Percentiles rank a stretch among this genome's conserved stretches.
Conservation (phyloP, 1,139 yeast genomes). For the Blastobotrys ciferrii region DNA sequence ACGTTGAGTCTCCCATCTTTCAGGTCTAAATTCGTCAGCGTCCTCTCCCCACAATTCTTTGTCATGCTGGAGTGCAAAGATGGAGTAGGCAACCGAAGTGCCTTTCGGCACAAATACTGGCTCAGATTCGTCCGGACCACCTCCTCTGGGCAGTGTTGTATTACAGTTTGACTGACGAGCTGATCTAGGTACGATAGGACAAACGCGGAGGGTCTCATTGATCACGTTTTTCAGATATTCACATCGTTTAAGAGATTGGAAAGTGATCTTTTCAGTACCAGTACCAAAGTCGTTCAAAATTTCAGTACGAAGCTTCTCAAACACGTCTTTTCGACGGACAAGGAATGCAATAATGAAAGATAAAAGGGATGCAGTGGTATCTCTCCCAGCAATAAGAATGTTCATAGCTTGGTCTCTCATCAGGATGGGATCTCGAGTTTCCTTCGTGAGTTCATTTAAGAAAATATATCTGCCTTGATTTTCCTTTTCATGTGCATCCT, state of each 20-base stretch:
- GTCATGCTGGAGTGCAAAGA: conserved; percentile 46
- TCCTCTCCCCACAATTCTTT: conserved; percentile 47
- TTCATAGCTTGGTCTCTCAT: conserved; percentile 50
- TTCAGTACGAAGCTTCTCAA: conserved; percentile 23
- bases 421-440: conserved; percentile 47
- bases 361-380: conserved; percentile 50
- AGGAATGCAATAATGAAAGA: conserved; percentile 46
- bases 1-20: conserved; percentile 42
- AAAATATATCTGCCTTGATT: conserved; percentile 18
- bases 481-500: not conserved
- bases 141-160: conserved; percentile 32
- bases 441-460: conserved; percentile 48
- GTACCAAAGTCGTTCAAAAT: conserved; percentile 28
- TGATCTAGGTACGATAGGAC: conserved; percentile 55
- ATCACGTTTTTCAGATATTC: conserved; percentile 48
- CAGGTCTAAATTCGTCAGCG: conserved; percentile 48
- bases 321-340: conserved; percentile 44
- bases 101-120: conserved; percentile 51
- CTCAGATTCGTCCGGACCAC: conserved; percentile 40
- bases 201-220: conserved; percentile 51
- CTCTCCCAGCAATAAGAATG: conserved; percentile 50
- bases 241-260: conserved; percentile 50
- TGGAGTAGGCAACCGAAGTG: conserved; percentile 44
- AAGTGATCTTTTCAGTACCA: conserved; percentile 32
- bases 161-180: conserved; percentile 46